Base-by-base conservation (phyloP, 768 basidiomycete species). In the Tylopilus rubrobrunneus region DNA sequence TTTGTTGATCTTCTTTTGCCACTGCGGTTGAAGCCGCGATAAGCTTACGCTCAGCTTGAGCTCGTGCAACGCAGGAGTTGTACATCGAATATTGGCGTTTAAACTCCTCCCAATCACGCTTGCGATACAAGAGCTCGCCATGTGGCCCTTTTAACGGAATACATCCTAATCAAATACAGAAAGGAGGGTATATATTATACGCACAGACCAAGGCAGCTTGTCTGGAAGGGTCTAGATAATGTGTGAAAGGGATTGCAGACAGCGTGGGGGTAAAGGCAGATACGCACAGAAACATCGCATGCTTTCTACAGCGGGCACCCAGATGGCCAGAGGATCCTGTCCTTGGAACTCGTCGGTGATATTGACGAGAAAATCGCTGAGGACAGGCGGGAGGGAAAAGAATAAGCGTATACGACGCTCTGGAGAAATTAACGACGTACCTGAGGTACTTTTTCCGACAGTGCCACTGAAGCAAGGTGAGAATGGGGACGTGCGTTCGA, bases 251-350 rank as follows among this genome's bases (percentile, higher is more conserved):
- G 4, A 27, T 23, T 17, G 14, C 15, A 39, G 17, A 17, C 19
- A 12, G 37, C 5, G 19, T 37, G 36, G 12, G 5, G 15, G 14
- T 21, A 31, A 19, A 10, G 11, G 31, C 10, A 25, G 45, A 2
- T 36, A 59, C 67, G 46, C 48, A 69, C 68, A 23, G 19, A 69
- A 58, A 49, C 63, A 64, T 4, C 14, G 11, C 3, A 10, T 40
- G 33, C 58, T 68, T 44, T 69, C 68, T 1, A 66, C 49, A 12
- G 47, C 53, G 12, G 67, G 69, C 1, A 59, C 43, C 65, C 65
- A 63, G 23, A 63, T 23, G 12, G 27, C 41, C 5, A 40, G 25
- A 2, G 47, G 49, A 21, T 41, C 27, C 2, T 3, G 28, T 14
- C 23, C 36, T 7, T 31, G 7, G n/a, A 53, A 39, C 3, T 44